Evolutionary conservation across 495 filamentous ascomycete species (phyloP).

Genomic region (Trichoderma erinaceum): DNA sequence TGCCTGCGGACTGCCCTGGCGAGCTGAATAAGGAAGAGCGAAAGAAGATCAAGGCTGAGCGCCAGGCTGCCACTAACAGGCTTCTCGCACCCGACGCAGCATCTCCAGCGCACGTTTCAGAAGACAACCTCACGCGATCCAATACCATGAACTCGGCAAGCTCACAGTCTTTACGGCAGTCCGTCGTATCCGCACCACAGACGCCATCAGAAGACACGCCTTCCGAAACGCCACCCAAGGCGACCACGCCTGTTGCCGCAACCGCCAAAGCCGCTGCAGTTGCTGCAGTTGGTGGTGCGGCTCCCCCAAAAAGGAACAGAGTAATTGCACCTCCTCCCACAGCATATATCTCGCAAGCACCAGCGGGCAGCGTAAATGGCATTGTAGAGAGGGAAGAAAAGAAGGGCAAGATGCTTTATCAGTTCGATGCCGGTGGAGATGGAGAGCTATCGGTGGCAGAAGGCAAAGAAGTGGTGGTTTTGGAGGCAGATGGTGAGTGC

Average conservation of each 20-base stretch:
- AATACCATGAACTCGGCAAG: constrained; percentile 92
- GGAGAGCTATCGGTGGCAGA: constrained; percentile 78
- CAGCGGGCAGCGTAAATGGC: constrained; percentile 35
- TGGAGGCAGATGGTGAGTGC: constrained; percentile 83
- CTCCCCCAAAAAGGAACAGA: constrained; percentile 51
- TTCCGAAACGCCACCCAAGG: constrained; percentile 30
- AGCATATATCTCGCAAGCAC: constrained; percentile 63
- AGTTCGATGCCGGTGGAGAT: constrained; percentile 68
- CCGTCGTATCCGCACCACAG: constrained; percentile 61
- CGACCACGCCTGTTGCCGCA: constrained; percentile 23
- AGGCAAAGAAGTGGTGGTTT: constrained; percentile 63
- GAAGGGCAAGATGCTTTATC: constrained; percentile 82
- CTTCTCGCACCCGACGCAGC: constrained; percentile 36
- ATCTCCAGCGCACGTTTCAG: constrained; percentile 37
- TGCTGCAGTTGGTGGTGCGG: constrained; percentile 17
- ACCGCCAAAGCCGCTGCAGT: constrained; percentile 25
- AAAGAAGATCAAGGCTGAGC: constrained; percentile 80
- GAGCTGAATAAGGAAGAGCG: constrained; percentile 89
- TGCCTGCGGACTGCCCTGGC: constrained; percentile 89
- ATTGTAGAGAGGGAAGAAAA: constrained; percentile 42
- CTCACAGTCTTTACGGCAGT: constrained; percentile 79
- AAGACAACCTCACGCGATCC: constrained; percentile 60
- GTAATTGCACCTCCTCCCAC: constrained; percentile 82
- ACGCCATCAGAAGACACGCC: constrained; percentile 42
- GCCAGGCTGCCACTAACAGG: constrained; percentile 71